Percentiles rank a stretch among this genome's conserved stretches.
Conservation (phyloP, 139 green algal genomes). For the Raphidocelis subcapitata region DNA sequence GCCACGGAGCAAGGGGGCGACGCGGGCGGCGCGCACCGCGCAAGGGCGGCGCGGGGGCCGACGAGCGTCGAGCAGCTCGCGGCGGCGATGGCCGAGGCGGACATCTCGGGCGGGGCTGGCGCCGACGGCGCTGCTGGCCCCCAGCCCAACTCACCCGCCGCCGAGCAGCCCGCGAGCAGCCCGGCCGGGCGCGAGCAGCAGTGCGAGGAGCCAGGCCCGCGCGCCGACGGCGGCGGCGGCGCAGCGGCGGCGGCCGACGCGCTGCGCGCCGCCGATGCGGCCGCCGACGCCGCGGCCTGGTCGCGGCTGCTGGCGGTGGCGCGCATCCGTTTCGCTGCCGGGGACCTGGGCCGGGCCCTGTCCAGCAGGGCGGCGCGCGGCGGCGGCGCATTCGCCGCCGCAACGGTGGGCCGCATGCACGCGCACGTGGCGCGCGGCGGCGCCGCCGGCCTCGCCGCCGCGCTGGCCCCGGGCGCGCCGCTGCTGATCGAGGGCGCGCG, state of each 20-base stretch:
- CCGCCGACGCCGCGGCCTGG: constrained; percentile 13
- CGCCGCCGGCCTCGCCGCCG: constrained; percentile 20
- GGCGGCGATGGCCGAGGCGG: not conserved
- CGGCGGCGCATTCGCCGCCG: constrained; percentile 35
- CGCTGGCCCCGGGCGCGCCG: constrained; percentile 26
- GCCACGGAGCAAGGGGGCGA: too few relatives aligned
- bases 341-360: constrained; percentile 46
- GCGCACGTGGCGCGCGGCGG: constrained; percentile 46
- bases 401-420: constrained; percentile 51
- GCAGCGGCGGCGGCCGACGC: not conserved
- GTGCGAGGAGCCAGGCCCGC: not conserved
- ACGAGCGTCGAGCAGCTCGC: constrained; percentile 14
- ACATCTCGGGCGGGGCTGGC: not conserved
- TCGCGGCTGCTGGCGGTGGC: not conserved
- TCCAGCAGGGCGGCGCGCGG: constrained; percentile 31
- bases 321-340: constrained; percentile 36
- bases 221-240: constrained; percentile 4
- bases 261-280: constrained; percentile 23
- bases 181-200: not conserved
- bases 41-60: constrained; percentile 15
- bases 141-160: not conserved
- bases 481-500: constrained; percentile 49
- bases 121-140: not conserved
- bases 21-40: not conserved
- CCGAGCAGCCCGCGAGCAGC: constrained; percentile 1